Conservation (phyloP, 192 early-diverging fungal genomes). For the Podila verticillata region DNA sequence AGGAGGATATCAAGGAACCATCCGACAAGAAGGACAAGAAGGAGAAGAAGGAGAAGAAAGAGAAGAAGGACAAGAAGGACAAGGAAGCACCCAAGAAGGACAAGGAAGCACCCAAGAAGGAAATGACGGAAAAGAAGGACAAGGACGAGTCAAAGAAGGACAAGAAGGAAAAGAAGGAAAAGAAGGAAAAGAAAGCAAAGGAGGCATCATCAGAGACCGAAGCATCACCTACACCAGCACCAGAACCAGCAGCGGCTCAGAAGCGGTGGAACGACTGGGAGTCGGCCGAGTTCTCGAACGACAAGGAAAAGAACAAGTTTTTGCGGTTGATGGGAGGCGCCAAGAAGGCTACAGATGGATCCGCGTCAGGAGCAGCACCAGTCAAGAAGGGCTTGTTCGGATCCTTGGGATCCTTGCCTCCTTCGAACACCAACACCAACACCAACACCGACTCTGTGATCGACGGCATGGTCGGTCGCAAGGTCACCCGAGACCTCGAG, state of each 20-base stretch:
- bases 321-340: slow-evolving; percentile 70
- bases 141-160: slow-evolving; percentile 21
- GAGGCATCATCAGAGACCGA: slow-evolving; percentile 1
- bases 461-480: slow-evolving; percentile 57
- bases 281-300: slow-evolving; percentile 64
- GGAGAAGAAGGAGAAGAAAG: slow-evolving; percentile 11
- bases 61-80: slow-evolving; percentile 7
- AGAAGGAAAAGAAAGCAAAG: slow-evolving; percentile 18
- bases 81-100: slow-evolving; percentile 28
- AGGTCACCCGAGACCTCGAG: slow-evolving; percentile 64
- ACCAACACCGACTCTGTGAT: slow-evolving; percentile 56
- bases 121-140: neutral
- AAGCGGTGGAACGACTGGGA: slow-evolving; percentile 73
- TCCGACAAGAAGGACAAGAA: slow-evolving; percentile 6
- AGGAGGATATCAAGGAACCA: neutral
- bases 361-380: slow-evolving; percentile 10
- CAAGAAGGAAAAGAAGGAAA: slow-evolving; percentile 33
- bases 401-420: slow-evolving; percentile 30
- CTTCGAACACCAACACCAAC: slow-evolving; percentile 1
- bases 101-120: slow-evolving; percentile 37
- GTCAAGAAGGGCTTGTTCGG: slow-evolving; percentile 53
- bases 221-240: slow-evolving; percentile 11
- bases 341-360: slow-evolving; percentile 44
- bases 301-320: slow-evolving; percentile 69
- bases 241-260: slow-evolving; percentile 1